phyloP scores from a whole-genome alignment of 2,329 filamentous ascomycete genomes.

The Aspergillus cejpii region DNA sequence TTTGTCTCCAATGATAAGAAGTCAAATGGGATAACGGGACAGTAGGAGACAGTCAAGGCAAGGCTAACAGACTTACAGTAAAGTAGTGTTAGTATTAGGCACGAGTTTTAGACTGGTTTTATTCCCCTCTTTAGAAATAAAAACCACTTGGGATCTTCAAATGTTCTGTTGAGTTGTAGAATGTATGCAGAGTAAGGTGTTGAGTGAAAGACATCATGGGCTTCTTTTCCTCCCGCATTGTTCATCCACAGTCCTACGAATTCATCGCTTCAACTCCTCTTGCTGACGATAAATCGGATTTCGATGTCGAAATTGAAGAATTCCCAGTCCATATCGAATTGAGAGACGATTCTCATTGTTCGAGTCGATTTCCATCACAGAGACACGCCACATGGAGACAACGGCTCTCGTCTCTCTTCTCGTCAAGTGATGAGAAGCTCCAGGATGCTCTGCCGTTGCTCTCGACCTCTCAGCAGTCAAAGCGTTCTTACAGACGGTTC shows the following conservation, averaged over 20 bases:
- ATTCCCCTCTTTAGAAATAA: no score
- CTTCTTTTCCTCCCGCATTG: neutral
- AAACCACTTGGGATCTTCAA: no score
- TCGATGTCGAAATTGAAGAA: neutral
- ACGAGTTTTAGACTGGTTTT: no score
- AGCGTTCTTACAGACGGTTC: constrained; percentile 11
- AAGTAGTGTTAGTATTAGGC: no score
- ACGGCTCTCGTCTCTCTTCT: constrained; percentile 8
- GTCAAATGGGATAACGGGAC: no score
- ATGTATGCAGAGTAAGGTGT: neutral
- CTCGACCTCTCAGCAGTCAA: constrained; percentile 1
- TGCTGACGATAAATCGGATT: neutral
- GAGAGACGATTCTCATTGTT: neutral
- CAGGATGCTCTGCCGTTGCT: constrained; percentile 9
- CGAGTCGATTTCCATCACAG: neutral
- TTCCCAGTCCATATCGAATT: neutral
- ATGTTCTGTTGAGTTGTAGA: neutral
- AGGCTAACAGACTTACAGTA: no score
- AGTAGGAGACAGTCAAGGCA: no score
- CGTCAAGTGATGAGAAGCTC: constrained; percentile 3
- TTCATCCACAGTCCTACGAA: neutral
- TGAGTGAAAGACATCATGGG: neutral
- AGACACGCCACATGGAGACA: constrained; percentile 7
- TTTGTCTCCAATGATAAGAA: no score
- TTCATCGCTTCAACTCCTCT: neutral